These are phyloP conservation scores for Achaetomiella virescens DNA, from an alignment of 495 filamentous ascomycete species.

Conservation along the genomic window DNA sequence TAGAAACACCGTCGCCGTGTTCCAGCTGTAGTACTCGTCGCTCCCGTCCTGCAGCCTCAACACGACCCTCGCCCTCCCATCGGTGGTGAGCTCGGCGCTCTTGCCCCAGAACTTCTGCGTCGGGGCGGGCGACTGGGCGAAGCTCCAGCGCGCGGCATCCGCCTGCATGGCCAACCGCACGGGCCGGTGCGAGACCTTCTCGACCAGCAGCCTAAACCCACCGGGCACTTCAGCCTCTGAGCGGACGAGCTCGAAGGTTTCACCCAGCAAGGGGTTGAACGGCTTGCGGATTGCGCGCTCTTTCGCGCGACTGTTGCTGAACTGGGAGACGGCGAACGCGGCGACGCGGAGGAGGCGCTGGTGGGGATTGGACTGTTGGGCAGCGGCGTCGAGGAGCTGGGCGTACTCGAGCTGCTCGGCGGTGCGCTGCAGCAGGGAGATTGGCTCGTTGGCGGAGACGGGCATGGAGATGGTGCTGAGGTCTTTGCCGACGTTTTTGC, in stretches of 20 bases:
- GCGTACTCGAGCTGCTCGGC: conserved; percentile 90
- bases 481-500: conserved; percentile 98
- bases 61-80: conserved; percentile 71
- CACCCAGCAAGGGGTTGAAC: conserved; percentile 95
- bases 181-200: conserved; percentile 89
- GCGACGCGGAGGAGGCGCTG: conserved; percentile 78
- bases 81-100: conserved; percentile 83
- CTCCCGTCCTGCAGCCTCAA: conserved; percentile 54
- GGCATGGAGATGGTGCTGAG: conserved; percentile 95
- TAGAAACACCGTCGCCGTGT: conserved; percentile 76
- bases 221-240: conserved; percentile 64
- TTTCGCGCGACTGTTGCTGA: conserved; percentile 72
- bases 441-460: conserved; percentile 90
- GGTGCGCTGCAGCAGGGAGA: conserved; percentile 77
- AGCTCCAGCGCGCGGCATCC: conserved; percentile 74
- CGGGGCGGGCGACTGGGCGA: conserved; percentile 78
- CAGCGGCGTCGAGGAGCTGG: conserved; percentile 70
- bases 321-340: conserved; percentile 80
- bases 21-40: conserved; percentile 79
- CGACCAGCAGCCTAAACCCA: conserved; percentile 80
- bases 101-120: conserved; percentile 99
- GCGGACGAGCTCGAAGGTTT: conserved; percentile 89
- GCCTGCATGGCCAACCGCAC: conserved; percentile 91
- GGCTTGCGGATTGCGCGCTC: conserved; percentile 94
- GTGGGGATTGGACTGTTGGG: conserved; percentile 46